Base-by-base conservation (phyloP, 2,329 filamentous ascomycete species). In the Aureobasidium sp. region DNA sequence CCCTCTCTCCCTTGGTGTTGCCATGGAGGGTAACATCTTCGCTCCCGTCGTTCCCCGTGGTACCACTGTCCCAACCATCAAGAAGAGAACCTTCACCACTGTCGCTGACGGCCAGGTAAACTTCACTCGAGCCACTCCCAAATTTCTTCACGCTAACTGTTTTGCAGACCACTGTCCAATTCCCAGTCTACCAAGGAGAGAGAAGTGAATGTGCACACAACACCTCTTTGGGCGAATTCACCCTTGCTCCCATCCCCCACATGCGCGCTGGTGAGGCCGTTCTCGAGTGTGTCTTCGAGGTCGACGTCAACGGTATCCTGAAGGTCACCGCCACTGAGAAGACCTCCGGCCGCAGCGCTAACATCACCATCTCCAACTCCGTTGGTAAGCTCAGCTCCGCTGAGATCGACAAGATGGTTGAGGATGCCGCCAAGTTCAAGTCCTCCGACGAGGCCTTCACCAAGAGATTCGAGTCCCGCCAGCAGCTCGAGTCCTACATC, bases 241-340 rank as follows among this genome's bases (percentile, higher is more conserved):
- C 64, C 37, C 61, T 66, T 48, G 62, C 66, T 42, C 65, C 66
- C 29, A 93, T 83, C 78, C 92, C 82, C 79, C 83, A 83, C 7
- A 87, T 97, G 91, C 88, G 87, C 73, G 93, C 94, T 73, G 93
- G 94, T 77, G 94, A 99, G 76, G 90, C 94, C 70, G 92, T 96
- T 68, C 89, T 99, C 49, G 94, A 99, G 82, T 90, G 93, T 70
- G 91, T 97, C 77, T 97, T 99, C 81, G 94, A 99, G 83, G 94
- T 99, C 75, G 94, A 99, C 71, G 94, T 97, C 85, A 99, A 99
- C 84, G 94, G 94, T 88, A 96, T 97, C 77, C 88, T 99, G 69
- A 99, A 99, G 87, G 94, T 97, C 73, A 97, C 93, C 67, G 94
- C 94, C 69, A 97, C 93, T 52, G 94, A 99, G 86, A 99, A 99